Percentiles rank a stretch among this genome's conserved stretches.
Conservation (phyloP, 495 filamentous ascomycete genomes). For the Aspergillus bridgeri region DNA sequence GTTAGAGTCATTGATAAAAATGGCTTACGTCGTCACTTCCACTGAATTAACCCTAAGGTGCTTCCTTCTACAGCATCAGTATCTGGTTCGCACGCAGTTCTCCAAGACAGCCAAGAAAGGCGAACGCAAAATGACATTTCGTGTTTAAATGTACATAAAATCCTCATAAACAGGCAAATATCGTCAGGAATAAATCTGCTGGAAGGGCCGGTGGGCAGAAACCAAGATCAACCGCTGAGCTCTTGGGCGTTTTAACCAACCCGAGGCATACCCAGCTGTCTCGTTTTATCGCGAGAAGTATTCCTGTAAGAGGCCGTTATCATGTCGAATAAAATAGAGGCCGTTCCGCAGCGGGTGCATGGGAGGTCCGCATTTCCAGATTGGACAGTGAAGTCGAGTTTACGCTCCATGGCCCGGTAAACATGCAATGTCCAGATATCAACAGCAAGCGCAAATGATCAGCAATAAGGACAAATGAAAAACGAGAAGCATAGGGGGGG, state of each 20-base stretch:
- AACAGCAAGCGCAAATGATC: conserved; percentile 6
- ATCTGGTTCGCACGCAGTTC: neutral
- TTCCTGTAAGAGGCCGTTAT: conserved; percentile 1
- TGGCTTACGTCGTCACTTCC: neutral
- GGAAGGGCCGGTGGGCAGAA: neutral
- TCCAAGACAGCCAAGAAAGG: neutral
- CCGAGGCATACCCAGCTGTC: no score
- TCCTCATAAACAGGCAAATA: neutral
- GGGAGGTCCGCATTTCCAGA: conserved; percentile 6
- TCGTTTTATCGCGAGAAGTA: neutral
- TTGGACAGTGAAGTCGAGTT: conserved; percentile 5
- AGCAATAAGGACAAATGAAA: conserved; percentile 2
- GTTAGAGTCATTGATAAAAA: neutral
- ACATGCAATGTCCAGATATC: neutral
- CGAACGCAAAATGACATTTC: neutral
- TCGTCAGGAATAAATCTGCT: neutral
- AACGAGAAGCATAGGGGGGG: conserved; percentile 16
- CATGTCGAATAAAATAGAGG: conserved; percentile 7
- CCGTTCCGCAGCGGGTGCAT: conserved; percentile 7
- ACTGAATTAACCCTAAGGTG: no score
- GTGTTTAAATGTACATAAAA: neutral
- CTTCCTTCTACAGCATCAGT: no score
- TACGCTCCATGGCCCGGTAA: conserved; percentile 4
- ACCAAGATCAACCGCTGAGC: neutral
- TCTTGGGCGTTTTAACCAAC: neutral